Evolutionary conservation across 106 monocot species (phyloP), one percentile per base, ranked within the genome.

Genomic region (Dendrobium officinale): DNA sequence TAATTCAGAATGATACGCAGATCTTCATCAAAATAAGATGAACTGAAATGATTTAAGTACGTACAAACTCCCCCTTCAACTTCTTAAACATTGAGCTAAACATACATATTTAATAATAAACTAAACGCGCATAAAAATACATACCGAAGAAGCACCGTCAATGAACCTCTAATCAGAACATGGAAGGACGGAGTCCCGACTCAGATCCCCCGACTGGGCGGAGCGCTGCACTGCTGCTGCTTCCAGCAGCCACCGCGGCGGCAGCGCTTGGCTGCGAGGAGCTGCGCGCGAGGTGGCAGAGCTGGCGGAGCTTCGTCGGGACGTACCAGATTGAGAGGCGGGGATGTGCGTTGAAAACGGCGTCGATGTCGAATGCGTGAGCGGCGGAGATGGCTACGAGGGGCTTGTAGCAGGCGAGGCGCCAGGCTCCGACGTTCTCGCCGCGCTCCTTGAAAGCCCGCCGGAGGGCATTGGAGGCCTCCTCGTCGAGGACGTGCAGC

Each of bases 271-370:
- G 20, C 42, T 16, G 74, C 1, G 42, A 49, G 49, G 26, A n/a
- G n/a, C 82, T 85, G 19, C 94, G 85, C 0, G 94, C 96, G 27
- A 88, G 83, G 81, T 96, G 94, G 86, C 96, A 96, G 75, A 96
- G 86, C 82, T 96, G 96, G 48, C 97, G 88, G 79, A 98, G 94
- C 84, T 88, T 92, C n/a, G 97, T 98, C 22, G 97, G 97, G 11
- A 98, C 97, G 78, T 98, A 98, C 97, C 97, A 98, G 27, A 98
- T 89, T 58, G 94, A 77, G 49, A 98, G 94, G 18, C 88, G 84
- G 3, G 94, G 92, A 82, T 98, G 90, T 4, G 94, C 90, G 43
- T 82, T 88, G 88, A 98, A 98, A 75, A 94, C 89, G 9, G 90
- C 92, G 82, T 98, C 97, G 68, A 98, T 87, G 89, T 98, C 97